Evolutionary conservation across 257 asterid species (phyloP), one percentile per base, ranked within the genome.

Genomic region (Penstemon barbatus): DNA sequence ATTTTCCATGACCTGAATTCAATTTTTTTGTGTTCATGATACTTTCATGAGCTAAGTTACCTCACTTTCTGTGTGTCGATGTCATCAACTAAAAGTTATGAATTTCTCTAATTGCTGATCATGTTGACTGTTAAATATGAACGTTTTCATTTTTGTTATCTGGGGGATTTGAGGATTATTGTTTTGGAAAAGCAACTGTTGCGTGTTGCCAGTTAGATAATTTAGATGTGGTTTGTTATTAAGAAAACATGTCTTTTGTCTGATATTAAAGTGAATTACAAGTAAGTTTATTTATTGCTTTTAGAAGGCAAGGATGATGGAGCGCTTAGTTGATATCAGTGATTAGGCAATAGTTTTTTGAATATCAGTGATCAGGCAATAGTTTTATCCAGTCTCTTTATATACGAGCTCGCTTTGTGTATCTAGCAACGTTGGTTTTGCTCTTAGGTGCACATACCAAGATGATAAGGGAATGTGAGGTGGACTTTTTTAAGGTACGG

Each of bases 201-300:
- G n/a, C 15, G 8, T 8, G 37, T 40, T 62, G 61, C 59, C 7
- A 65, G n/a, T 12, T 4, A 38, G 8, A 25, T 25, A 25, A 25
- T 25, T 25, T 42, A 60, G n/a, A 63, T 40, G 63, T 72, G 65
- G 59, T 46, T 7, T 7, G 11, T 7, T 62, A 44, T 6, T 45
- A 64, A 39, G 69, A n/a, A 38, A n/a, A 42, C 50, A 13, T 18
- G 42, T 19, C 39, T 33, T 53, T 38, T 38, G 37, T 67, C 44
- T 46, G 51, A 45, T 49, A 52, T 41, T 51, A 52, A 65, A 72
- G 72, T 65, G 70, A 51, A 13, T 45, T 12, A 37, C 12, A 48
- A 49, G 41, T 41, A 51, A 37, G 40, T 41, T 10, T 36, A 51
- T 66, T 51, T 7, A 11, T 38, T 40, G 63, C 11, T 25, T 39